Evolutionary conservation across 1,284 basidiomycete genomes (phyloP).

Genomic region (Porphyrellus sp.): DNA sequence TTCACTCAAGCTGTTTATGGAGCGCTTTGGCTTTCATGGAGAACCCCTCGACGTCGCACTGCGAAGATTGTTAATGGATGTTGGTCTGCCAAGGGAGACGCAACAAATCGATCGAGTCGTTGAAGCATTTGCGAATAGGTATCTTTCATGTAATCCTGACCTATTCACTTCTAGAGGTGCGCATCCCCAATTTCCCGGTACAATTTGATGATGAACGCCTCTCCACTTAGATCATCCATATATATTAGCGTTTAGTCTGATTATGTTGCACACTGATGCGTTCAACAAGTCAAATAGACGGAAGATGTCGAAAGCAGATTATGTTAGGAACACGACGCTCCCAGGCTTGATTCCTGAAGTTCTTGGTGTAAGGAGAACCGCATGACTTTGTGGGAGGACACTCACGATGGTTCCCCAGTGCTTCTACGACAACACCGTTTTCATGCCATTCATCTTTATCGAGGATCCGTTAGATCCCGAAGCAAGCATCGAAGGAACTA

Average conservation of each 20-base stretch:
- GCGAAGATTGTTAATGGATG: slow-evolving; percentile 87
- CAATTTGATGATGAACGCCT: slow-evolving; percentile 1
- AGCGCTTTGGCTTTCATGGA: slow-evolving; percentile 75
- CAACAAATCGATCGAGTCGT: slow-evolving; percentile 99
- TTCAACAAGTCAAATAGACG: slow-evolving; percentile 98
- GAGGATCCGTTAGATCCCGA: slow-evolving; percentile 81
- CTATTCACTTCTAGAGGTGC: slow-evolving; percentile 78
- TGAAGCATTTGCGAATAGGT: slow-evolving; percentile 89
- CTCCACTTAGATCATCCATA: slow-evolving; percentile 81
- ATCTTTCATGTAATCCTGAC: slow-evolving; percentile 80
- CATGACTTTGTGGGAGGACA: slow-evolving; percentile 3
- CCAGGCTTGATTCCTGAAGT: slow-evolving; percentile 84
- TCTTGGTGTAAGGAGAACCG: slow-evolving; percentile 63
- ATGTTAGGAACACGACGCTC: slow-evolving; percentile 86
- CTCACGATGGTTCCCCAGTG: slow-evolving; percentile 49
- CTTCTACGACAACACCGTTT: slow-evolving; percentile 95
- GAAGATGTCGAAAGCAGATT: slow-evolving; percentile 95
- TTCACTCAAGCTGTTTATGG: slow-evolving; percentile 74
- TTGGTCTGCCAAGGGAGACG: slow-evolving; percentile 90
- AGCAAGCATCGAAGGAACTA: slow-evolving; percentile 50
- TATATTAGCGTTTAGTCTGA: slow-evolving; percentile 94
- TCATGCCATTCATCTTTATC: slow-evolving; percentile 93
- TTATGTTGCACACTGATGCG: slow-evolving; percentile 98
- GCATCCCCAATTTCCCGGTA: slow-evolving; percentile 14
- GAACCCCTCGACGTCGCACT: slow-evolving; percentile 92